Base-by-base conservation (phyloP, 1,284 basidiomycete genomes). In the Melampsora americana region DNA sequence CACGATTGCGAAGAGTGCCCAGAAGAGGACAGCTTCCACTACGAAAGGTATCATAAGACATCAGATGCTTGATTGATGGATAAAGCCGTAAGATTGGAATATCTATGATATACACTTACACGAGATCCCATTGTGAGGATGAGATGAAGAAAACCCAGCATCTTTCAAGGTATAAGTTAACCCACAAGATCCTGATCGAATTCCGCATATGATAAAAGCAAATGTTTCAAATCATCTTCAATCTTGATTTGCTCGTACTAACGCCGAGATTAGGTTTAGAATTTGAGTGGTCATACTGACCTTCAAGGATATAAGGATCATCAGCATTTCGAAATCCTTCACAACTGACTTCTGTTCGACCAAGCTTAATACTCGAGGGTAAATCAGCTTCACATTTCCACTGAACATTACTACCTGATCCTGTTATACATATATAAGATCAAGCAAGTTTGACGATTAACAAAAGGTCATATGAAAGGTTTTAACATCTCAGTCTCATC, bases 311-410 rank as follows among this genome's bases (percentile, higher is more conserved):
- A 81, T 89, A 88, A 0, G 87, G 86, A 83, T 97, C 93, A 0
- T 91, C 90, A 0, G 92, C 87, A 32, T 86, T 84, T 46, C 86
- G 87, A 89, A 90, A 97, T 12, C 94, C 93, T 84, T 97, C 94
- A 80, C 94, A 97, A 26, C 88, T 89, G 1, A 97, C 90, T 77
- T 89, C 86, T 0, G 95, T 89, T 74, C 88, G 86, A 9, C 94
- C 94, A 77, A 97, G 89, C 18, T 92, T 86, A 71, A 95, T 82
- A 2, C 88, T 85, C 60, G 89, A 88, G 2, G 93, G 93, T 11
- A 97, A 85, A 81, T 97, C 93, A 7, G 93, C 91, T 81, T 92
- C 89, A 82, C 94, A 97, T 89, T 92, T 74, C 68, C 73, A 75
- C 30, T 75, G 53, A 28, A 75, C 46, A 26, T 75, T 65, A 23